Conservation (phyloP, 441 rosid genomes). For the Pelargonium fulgidum region DNA sequence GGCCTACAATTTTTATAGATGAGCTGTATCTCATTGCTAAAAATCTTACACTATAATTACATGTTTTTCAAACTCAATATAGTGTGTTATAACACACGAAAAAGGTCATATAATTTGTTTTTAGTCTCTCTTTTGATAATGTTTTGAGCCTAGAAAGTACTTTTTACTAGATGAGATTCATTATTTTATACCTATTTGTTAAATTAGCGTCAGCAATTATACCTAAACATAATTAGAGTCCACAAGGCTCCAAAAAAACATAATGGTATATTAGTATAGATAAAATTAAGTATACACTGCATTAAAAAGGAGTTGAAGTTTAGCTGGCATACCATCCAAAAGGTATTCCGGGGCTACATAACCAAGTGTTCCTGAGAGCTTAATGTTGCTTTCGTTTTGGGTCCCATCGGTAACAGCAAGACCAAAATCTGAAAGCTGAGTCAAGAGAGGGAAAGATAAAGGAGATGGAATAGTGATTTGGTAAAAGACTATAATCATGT, state of each 20-base stretch:
- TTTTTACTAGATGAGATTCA: too few relatives aligned
- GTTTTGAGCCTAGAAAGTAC: too few relatives aligned
- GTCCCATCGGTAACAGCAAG: slow-evolving; percentile 54
- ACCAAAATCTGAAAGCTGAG: slow-evolving; percentile 92
- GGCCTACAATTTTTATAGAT: slow-evolving; percentile 4
- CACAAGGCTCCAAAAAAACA: slow-evolving; percentile 6
- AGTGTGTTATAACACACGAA: too few relatives aligned
- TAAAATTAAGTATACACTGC: slow-evolving; percentile 6
- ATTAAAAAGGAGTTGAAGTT: background rate
- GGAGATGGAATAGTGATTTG: background rate
- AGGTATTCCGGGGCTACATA: slow-evolving; percentile 70
- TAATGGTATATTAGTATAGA: slow-evolving; percentile 12
- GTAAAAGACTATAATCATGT: slow-evolving; percentile 2
- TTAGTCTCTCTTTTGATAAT: too few relatives aligned
- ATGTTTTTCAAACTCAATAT: background rate
- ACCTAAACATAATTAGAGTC: slow-evolving; percentile 21
- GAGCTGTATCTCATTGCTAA: background rate
- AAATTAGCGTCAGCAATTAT: too few relatives aligned
- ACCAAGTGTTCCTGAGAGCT: slow-evolving; percentile 57
- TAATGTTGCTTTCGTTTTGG: slow-evolving; percentile 45
- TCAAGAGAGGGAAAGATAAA: background rate
- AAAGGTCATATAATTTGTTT: too few relatives aligned
- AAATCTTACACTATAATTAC: background rate
- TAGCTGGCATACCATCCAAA: slow-evolving; percentile 56
- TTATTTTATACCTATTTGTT: too few relatives aligned